Percentiles rank a stretch among this genome's conserved stretches.
Evolutionary conservation across 306 rosid species (phyloP).

Genomic region (Cicer chorassanicum): DNA sequence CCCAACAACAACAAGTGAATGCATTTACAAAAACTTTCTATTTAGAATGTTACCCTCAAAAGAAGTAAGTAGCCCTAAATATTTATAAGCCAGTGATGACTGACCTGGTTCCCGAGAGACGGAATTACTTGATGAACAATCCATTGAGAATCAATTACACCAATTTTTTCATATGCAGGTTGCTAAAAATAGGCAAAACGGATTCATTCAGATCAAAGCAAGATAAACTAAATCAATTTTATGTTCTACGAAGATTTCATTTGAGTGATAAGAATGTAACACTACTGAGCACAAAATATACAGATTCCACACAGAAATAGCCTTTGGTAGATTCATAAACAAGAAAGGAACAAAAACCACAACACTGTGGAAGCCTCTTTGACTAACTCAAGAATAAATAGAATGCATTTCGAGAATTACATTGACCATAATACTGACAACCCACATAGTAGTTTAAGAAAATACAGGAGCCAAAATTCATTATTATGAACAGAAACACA

Average conservation of each 20-base stretch:
- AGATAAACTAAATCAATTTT: slow-evolving; percentile 5
- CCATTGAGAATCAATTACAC: slow-evolving; percentile 98
- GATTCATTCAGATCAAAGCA: slow-evolving; percentile 35
- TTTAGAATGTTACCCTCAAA: slow-evolving; percentile 16
- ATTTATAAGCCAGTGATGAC: slow-evolving; percentile 41
- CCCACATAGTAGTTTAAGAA: slow-evolving; percentile 37
- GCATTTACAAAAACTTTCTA: slow-evolving; percentile 27
- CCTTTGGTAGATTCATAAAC: slow-evolving; percentile 9
- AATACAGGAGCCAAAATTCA: slow-evolving; percentile 26
- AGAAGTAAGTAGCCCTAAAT: slow-evolving; percentile 25
- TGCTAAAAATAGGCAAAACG: slow-evolving; percentile 49
- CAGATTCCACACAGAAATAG: slow-evolving; percentile 32
- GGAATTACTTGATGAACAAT: slow-evolving; percentile 95
- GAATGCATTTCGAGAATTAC: slow-evolving; percentile 26
- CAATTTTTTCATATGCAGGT: slow-evolving; percentile 97
- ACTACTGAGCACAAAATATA: slow-evolving; percentile 25
- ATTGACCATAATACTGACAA: slow-evolving; percentile 33
- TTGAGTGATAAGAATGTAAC: slow-evolving; percentile 3
- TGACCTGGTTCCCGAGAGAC: slow-evolving; percentile 88
- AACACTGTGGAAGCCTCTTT: slow-evolving; percentile 30
- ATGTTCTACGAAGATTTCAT: slow-evolving; percentile 28
- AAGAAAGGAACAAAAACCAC: slow-evolving; percentile 5
- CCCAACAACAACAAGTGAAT: slow-evolving; percentile 11
- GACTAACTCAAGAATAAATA: slow-evolving; percentile 23
- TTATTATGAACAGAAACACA: slow-evolving; percentile 31